A percentile compares a stretch with the other conserved stretches of the same genome.
phyloP scores from a whole-genome alignment of 2,329 filamentous ascomycete genomes.

The Onygenales sp. region DNA sequence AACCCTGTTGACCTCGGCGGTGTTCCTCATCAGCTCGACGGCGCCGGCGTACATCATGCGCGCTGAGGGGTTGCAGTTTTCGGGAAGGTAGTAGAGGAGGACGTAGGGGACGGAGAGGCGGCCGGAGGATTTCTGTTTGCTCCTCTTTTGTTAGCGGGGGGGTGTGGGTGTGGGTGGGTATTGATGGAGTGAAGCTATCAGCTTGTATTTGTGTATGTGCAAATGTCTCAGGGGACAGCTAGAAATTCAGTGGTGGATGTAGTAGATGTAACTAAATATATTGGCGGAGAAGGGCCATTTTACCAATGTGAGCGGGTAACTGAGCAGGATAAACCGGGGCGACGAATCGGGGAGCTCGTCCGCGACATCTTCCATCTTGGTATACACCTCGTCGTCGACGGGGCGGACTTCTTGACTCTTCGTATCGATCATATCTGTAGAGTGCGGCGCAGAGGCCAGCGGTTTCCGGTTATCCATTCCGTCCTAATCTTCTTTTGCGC shows the following conservation, averaged over 20 bases:
- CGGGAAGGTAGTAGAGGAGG: constrained; percentile 86
- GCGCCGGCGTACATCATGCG: constrained; percentile 94
- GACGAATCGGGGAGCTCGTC: constrained; percentile 90
- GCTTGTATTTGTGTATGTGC: not conserved
- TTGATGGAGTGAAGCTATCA: not conserved
- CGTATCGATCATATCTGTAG: constrained; percentile 77
- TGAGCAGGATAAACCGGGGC: constrained; percentile 80
- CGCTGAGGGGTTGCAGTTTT: constrained; percentile 76
- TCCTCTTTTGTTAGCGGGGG: not conserved
- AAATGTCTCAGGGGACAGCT: not conserved
- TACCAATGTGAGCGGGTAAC: constrained; percentile 82
- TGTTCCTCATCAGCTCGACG: constrained; percentile 91
- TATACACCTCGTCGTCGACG: constrained; percentile 73
- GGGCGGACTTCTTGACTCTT: constrained; percentile 81
- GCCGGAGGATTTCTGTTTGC: constrained; percentile 56
- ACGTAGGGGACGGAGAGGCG: constrained; percentile 86
- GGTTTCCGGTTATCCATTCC: constrained; percentile 9
- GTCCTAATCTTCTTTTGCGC: not conserved
- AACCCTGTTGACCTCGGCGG: constrained; percentile 77
- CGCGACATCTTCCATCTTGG: constrained; percentile 65
- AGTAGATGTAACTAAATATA: too few relatives aligned
- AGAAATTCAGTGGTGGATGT: too few relatives aligned
- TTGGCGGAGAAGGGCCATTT: not conserved
- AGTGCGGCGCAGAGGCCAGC: constrained; percentile 4
- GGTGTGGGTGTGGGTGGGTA: not conserved